These are phyloP conservation scores for Solanum pinnatisectum DNA, from an alignment of 257 asterid species.

Conservation along the genomic window DNA sequence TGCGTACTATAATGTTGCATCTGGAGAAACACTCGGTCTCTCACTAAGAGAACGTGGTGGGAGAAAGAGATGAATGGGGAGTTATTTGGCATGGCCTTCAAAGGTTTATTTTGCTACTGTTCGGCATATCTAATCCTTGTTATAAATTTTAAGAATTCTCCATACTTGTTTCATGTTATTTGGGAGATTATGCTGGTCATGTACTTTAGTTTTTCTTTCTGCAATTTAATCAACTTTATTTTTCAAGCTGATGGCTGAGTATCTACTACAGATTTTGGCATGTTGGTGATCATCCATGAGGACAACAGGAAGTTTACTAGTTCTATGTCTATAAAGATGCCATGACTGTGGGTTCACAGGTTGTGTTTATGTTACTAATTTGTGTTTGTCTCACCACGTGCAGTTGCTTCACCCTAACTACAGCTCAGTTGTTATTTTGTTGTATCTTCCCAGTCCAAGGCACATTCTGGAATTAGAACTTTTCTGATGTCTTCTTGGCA, in stretches of 20 bases:
- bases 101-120: constrained; percentile 27
- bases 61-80: constrained; percentile 73
- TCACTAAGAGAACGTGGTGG: constrained; percentile 98
- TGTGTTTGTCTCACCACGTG: constrained; percentile 11
- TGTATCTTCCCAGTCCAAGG: constrained; percentile 2
- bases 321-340: background rate
- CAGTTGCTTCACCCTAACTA: constrained; percentile 20
- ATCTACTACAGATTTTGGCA: constrained; percentile 24
- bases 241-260: constrained; percentile 23
- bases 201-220: constrained; percentile 18
- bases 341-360: background rate
- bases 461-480: constrained; percentile 1
- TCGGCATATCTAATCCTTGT: constrained; percentile 9
- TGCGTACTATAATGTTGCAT: constrained; percentile 73
- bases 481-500: background rate
- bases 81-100: background rate
- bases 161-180: constrained; percentile 9
- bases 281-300: constrained; percentile 18
- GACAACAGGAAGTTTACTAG: constrained; percentile 20
- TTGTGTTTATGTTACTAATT: constrained; percentile 15
- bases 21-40: constrained; percentile 66
- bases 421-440: constrained; percentile 15
- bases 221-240: background rate
- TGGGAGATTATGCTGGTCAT: constrained; percentile 14
- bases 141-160: constrained; percentile 1